These are phyloP conservation scores for Septoria petroselini DNA, from an alignment of 2,329 filamentous ascomycete genomes.

Conservation along the genomic window DNA sequence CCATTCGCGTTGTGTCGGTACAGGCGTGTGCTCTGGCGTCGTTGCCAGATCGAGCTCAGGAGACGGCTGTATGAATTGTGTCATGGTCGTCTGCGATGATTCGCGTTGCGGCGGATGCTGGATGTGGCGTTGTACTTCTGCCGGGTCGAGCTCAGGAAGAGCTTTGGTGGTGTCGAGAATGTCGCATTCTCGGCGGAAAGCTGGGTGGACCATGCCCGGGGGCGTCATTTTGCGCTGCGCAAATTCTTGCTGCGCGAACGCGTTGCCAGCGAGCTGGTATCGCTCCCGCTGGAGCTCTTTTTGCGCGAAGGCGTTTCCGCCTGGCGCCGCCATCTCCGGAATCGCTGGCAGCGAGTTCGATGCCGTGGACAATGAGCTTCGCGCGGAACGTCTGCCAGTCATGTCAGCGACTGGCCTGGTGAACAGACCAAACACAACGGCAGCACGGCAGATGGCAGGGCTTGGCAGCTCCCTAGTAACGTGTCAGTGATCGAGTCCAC, in stretches of 20 bases:
- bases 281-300: slow-evolving; percentile 23
- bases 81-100: slow-evolving; percentile 32
- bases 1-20: slow-evolving; percentile 40
- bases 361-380: slow-evolving; percentile 4
- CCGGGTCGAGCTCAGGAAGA: slow-evolving; percentile 18
- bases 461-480: slow-evolving; percentile 7
- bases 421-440: slow-evolving; percentile 4
- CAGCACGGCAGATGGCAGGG: slow-evolving; percentile 6
- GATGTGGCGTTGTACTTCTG: slow-evolving; percentile 2
- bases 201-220: slow-evolving; percentile 29
- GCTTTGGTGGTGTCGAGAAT: slow-evolving; percentile 18
- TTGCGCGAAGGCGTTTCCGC: slow-evolving; percentile 35
- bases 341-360: slow-evolving; percentile 6
- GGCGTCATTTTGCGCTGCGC: slow-evolving; percentile 24
- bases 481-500: neutral
- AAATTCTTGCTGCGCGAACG: slow-evolving; percentile 36
- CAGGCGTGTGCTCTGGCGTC: slow-evolving; percentile 27
- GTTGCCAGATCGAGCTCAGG: slow-evolving; percentile 29
- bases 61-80: slow-evolving; percentile 29
- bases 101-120: slow-evolving; percentile 16
- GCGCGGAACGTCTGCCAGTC: slow-evolving; percentile 13
- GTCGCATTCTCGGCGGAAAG: slow-evolving; percentile 20
- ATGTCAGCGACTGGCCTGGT: slow-evolving; percentile 14
- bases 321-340: slow-evolving; percentile 19
- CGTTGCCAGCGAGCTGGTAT: slow-evolving; percentile 35